Conservation (phyloP, 805 yeast genomes). For the Lachancea kluyveri region DNA sequence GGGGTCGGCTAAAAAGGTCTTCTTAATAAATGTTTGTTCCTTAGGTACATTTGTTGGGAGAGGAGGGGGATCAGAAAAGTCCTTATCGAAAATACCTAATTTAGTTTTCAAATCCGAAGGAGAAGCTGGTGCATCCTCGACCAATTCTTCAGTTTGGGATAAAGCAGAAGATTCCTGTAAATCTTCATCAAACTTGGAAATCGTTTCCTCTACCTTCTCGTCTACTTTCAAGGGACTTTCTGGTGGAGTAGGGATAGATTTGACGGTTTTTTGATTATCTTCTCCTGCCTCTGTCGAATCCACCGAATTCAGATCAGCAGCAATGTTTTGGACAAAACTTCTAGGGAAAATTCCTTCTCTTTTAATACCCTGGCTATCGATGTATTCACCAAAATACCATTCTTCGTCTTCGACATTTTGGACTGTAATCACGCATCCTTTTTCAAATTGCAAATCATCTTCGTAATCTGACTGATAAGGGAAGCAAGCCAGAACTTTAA, state of each 20-base stretch:
- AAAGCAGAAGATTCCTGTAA: too few relatives aligned
- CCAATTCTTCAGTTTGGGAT: neutral
- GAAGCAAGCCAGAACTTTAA: slow-evolving; percentile 60
- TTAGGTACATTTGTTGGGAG: slow-evolving; percentile 1
- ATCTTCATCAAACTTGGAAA: too few relatives aligned
- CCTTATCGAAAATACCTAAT: neutral
- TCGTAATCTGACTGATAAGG: slow-evolving; percentile 67
- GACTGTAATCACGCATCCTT: slow-evolving; percentile 68
- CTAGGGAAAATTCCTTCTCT: slow-evolving; percentile 81
- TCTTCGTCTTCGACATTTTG: slow-evolving; percentile 82
- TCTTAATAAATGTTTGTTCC: slow-evolving; percentile 51
- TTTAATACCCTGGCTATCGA: slow-evolving; percentile 34
- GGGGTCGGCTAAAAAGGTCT: slow-evolving; percentile 51
- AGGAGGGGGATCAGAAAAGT: slow-evolving; percentile 5
- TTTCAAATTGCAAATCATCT: slow-evolving; percentile 73
- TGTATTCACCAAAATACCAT: slow-evolving; percentile 75
- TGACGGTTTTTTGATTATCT: too few relatives aligned
- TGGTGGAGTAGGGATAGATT: too few relatives aligned
- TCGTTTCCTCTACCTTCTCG: too few relatives aligned
- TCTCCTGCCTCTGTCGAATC: too few relatives aligned
- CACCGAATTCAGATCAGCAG: too few relatives aligned
- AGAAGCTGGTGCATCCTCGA: slow-evolving; percentile 3
- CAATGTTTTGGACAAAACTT: slow-evolving; percentile 80
- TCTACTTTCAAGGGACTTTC: too few relatives aligned
- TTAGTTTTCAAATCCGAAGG: neutral